Evolutionary conservation across 495 filamentous ascomycete species (phyloP), one percentile per base, ranked within the genome.

Genomic region (Opeltia flavorubescens): DNA sequence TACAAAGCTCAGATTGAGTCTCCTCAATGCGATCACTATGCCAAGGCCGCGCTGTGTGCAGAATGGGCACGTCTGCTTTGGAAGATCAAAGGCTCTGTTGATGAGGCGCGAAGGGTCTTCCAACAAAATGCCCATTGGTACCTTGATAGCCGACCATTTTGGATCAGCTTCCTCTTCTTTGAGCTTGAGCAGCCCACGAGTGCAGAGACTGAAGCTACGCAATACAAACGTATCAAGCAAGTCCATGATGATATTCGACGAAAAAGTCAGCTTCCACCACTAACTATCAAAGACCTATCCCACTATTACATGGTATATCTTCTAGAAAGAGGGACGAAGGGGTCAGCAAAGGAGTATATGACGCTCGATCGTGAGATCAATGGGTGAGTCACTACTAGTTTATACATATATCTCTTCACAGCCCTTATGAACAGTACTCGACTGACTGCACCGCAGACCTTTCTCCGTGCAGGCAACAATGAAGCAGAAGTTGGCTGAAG

Each of bases 41-140:
- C 84, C 24, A 94, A 93, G 61, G 89, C 86, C 13, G 83, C 82
- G 2, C 71, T 95, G 28, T 84, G 91, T 34, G 83, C 83, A 2
- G 85, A 93, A 59, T 95, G 87, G 86, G 93, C 93, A 13, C 75
- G 74, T 11, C 66, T 96, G 29, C 57, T 96, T 41, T 95, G 88
- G 86, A 94, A 87, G 63, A 78, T 87, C 59, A 87, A 91, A 66
- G 89, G 87, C 6, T 80, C 78, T 0, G 67, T 78, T 9, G 84
- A 89, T 27, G 89, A 91, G 56, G 89, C 91, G 23, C 82, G 93
- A 7, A 73, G 83, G 43, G 80, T 94, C 0, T 99, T 84, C 67
- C 66, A 82, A 50, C 81, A 78, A 56, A 86, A 94, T 55, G 73
- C 85, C 43, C 78, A 88, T 52, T 85, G 80, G 70, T 95, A 94